These are phyloP conservation scores for Fragosphaeria purpurea DNA, from an alignment of 2,329 filamentous ascomycete genomes.

Conservation along the genomic window DNA sequence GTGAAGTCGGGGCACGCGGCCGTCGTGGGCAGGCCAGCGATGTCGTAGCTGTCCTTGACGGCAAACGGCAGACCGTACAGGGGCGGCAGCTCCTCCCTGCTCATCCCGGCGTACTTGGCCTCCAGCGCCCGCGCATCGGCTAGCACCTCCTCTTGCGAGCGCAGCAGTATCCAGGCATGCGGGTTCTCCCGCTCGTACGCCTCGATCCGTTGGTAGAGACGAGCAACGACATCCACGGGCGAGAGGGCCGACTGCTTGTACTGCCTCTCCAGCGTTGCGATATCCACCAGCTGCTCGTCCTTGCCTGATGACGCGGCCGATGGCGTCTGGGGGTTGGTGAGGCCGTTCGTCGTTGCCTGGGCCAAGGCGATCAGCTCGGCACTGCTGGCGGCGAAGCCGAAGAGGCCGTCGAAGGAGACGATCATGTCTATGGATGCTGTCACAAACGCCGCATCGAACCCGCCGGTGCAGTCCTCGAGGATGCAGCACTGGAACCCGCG, in stretches of 20 bases:
- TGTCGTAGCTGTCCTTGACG: constrained; percentile 47
- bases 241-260: constrained; percentile 6
- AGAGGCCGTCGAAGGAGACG: constrained; percentile 39
- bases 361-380: constrained; percentile 26
- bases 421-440: constrained; percentile 38
- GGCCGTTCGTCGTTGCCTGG: neutral
- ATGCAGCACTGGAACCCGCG: constrained; percentile 52
- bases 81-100: constrained; percentile 26
- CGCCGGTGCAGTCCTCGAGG: constrained; percentile 36
- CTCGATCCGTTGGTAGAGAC: constrained; percentile 32
- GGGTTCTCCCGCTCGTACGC: constrained; percentile 36
- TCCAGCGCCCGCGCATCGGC: constrained; percentile 30
- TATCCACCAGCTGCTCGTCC: constrained; percentile 4
- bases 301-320: neutral
- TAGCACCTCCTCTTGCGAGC: constrained; percentile 27
- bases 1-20: constrained; percentile 39
- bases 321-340: constrained; percentile 4
- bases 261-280: constrained; percentile 4
- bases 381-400: constrained; percentile 35
- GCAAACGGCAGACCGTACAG: constrained; percentile 48
- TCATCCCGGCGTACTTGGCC: constrained; percentile 26
- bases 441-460: constrained; percentile 37
- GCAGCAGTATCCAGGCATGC: constrained; percentile 41
- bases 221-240: constrained; percentile 4
- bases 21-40: constrained; percentile 39